Conservation (phyloP, 306 rosid species). For the Datisca glomerata region DNA sequence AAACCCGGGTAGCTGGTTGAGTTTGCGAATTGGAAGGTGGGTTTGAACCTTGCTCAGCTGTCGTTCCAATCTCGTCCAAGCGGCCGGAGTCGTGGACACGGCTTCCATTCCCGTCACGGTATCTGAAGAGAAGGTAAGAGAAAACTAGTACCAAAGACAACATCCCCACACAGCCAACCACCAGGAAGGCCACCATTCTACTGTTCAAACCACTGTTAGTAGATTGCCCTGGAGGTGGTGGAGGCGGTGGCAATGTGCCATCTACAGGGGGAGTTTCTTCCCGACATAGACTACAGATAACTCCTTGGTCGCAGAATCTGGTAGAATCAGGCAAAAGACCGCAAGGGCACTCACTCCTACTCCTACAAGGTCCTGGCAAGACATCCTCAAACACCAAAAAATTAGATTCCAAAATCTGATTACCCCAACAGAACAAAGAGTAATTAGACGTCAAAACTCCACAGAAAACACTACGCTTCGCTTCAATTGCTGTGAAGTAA, state of each 20-base stretch:
- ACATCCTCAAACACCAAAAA: constrained; percentile 34
- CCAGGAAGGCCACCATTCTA: constrained; percentile 56
- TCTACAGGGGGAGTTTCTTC: neutral
- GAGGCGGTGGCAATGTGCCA: neutral
- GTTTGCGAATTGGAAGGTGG: neutral
- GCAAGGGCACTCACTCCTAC: constrained; percentile 26
- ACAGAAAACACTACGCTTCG: constrained; percentile 52
- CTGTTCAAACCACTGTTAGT: constrained; percentile 30
- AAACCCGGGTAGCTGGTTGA: constrained; percentile 4
- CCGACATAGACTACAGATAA: constrained; percentile 31
- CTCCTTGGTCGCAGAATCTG: constrained; percentile 16
- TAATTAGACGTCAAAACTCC: constrained; percentile 25
- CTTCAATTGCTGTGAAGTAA: constrained; percentile 39
- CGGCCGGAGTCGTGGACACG: constrained; percentile 82
- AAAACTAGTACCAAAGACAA: constrained; percentile 23
- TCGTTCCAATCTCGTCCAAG: constrained; percentile 26
- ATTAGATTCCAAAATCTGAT: constrained; percentile 16
- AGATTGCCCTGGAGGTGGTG: neutral
- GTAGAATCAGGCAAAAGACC: constrained; percentile 11
- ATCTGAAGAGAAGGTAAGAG: constrained; percentile 30
- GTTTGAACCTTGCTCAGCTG: neutral
- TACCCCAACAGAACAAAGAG: constrained; percentile 76
- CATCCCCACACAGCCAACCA: constrained; percentile 72
- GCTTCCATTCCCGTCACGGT: constrained; percentile 29
- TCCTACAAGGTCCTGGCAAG: constrained; percentile 65